Evolutionary conservation across 78 protist species (phyloP), one percentile per base, ranked within the genome.

Genomic region (Dictyostelium firmibasis): DNA sequence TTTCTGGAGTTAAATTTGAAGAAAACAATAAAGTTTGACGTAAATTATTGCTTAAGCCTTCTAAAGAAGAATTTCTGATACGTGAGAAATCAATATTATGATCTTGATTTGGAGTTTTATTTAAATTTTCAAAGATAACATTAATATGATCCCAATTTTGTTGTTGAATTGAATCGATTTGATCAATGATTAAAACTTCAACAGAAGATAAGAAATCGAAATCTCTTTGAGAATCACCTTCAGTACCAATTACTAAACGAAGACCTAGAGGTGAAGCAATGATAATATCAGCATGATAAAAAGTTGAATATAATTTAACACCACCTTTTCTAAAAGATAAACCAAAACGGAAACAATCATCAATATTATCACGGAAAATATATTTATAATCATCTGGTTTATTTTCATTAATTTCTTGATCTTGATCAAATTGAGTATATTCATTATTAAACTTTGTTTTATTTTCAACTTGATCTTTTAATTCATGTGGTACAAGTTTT

Each of bases 121-220:
- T 97, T 23, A 86, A 16, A 18, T 31, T 31, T 8, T 25, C 86
- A 57, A 98, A 81, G 9, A 92, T 29, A 29, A 78, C 44, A 47
- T 57, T 64, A n/a, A 97, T 50, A 62, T 98, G 98, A 72, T 96
- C 98, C 98, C 98, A 97, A 84, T 98, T 98, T 81, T 98, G 99
- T 98, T 97, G 97, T 43, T 60, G 62, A 20, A 97, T 29, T 29
- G 91, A 69, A 20, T 96, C 96, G 8, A 96, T 92, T 69, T 57
- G 91, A 29, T 91, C 98, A 36, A 97, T n/a, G 20, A 97, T 69
- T 4, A 77, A 20, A 14, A 98, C 29, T 92, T 98, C 98, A 29
- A 98, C 64, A 0, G 98, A 96, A 11, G 98, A 96, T 6, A 98
- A 86, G 57, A 93, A 97, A 85, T 98, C 98, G 77, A 76, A 84